phyloP scores from a whole-genome alignment of 2,329 filamentous ascomycete species.

The Scolecobasidium constrictum region DNA sequence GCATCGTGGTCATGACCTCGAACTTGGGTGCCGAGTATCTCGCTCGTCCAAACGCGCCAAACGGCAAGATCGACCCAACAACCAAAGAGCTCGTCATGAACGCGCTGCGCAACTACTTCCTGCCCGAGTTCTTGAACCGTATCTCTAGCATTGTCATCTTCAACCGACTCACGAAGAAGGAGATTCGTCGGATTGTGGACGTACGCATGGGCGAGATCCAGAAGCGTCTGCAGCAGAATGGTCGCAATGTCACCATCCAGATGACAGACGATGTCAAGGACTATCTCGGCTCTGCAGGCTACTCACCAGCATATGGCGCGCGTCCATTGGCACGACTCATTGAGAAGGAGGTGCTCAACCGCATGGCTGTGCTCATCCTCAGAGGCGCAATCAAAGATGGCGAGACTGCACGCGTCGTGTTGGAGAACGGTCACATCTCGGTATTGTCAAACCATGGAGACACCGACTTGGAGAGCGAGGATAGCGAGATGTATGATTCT shows the following conservation, averaged over 20 bases:
- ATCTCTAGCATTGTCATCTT: conserved; percentile 96
- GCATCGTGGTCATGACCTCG: conserved; percentile 98
- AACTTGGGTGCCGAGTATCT: conserved; percentile 94
- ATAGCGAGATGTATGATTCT: conserved; percentile 65
- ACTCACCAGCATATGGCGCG: conserved; percentile 91
- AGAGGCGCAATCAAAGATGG: conserved; percentile 77
- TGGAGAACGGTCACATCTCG: conserved; percentile 67
- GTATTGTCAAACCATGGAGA: conserved; percentile 76
- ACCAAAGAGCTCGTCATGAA: conserved; percentile 86
- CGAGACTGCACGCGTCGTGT: conserved; percentile 67
- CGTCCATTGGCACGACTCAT: conserved; percentile 81
- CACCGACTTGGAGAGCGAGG: conserved; percentile 47
- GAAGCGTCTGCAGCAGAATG: conserved; percentile 75
- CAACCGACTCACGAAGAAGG: conserved; percentile 80
- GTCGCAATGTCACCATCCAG: conserved; percentile 74
- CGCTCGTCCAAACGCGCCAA: conserved; percentile 62
- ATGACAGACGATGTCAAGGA: conserved; percentile 80
- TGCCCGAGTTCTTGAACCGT: conserved; percentile 96
- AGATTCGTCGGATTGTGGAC: conserved; percentile 95
- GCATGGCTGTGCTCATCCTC: conserved; percentile 81
- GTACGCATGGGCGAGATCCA: conserved; percentile 81
- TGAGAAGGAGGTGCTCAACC: conserved; percentile 94
- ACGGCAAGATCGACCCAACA: conserved; percentile 75
- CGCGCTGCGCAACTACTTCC: conserved; percentile 86
- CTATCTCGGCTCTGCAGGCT: conserved; percentile 82